Base-by-base conservation (phyloP, 495 filamentous ascomycete genomes). In the Hyaloscypha finlandica region DNA sequence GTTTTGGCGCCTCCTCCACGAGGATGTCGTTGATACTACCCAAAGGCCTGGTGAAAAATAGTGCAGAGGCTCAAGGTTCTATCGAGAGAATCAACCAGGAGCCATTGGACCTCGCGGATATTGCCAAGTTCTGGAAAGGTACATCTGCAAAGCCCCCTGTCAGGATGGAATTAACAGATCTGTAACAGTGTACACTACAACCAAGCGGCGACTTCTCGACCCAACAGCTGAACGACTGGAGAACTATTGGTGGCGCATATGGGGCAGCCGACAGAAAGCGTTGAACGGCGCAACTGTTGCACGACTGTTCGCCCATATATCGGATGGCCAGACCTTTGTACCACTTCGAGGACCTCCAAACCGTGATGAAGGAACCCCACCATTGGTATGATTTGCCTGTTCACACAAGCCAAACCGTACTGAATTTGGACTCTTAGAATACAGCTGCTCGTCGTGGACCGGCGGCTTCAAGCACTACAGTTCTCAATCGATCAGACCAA, bases 171-270 rank as follows among this genome's bases (percentile, higher is more conserved):
- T 59, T 58, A 29, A 66, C 60, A 61, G 67, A 71, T 66, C n/a
- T 68, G 25, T 59, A 6, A 35, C 69, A 86, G 83, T 81, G 29
- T 86, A 84, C 63, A 81, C 82, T 3, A 84, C 81, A 11, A 84
- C 81, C 1, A 81, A 79, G 22, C 77, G 81, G 60, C 75, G 77
- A 63, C 75, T 84, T 42, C 71, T 78, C 59, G 83, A 86, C 71
- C 83, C 83, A 39, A 84, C 79, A 16, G 81, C 83, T 2, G 77
- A 78, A 48, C 82, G 83, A 30, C 73, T 84, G 48, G 82, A 86
- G 71, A 82, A 85, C 63, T 84, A 83, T 56, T 86, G 83, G 83
- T 84, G 83, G 78, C 83, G 83, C 61, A 81, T 86, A 59, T 83
- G 82, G 74, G 83, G 83, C 19, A 84, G 83, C 65, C 73, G 81